Conservation (phyloP, 2,329 filamentous ascomycete species). For the Neofusicoccum kwambonambiense region DNA sequence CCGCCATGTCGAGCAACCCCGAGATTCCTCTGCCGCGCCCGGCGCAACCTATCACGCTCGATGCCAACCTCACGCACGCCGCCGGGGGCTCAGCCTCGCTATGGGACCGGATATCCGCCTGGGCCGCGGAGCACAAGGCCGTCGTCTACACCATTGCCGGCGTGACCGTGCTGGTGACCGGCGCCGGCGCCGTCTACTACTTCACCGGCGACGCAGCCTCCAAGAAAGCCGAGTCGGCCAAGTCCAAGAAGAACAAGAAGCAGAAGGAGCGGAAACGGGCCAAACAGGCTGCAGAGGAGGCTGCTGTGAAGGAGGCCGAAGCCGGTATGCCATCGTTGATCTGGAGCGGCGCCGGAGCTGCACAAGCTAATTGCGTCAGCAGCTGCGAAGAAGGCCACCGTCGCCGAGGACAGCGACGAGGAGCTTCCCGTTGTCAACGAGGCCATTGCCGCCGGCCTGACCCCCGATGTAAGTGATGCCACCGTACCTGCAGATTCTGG, state of each 20-base stretch:
- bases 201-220: conserved; percentile 60
- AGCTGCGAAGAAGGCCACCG: conserved; percentile 37
- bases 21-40: conserved; percentile 29
- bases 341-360: background rate
- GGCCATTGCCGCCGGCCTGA: conserved; percentile 42
- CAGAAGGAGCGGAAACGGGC: conserved; percentile 89
- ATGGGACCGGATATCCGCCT: conserved; percentile 86
- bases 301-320: conserved; percentile 43
- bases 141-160: conserved; percentile 95
- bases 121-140: conserved; percentile 94
- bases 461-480: conserved; percentile 38
- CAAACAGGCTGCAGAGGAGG: conserved; percentile 65
- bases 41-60: conserved; percentile 18
- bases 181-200: conserved; percentile 92
- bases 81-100: conserved; percentile 62
- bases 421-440: conserved; percentile 52
- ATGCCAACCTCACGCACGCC: conserved; percentile 35
- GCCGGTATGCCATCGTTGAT: conserved; percentile 20
- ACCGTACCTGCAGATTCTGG: background rate
- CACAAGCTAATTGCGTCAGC: conserved; percentile 17
- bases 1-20: conserved; percentile 42
- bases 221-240: conserved; percentile 32
- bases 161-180: conserved; percentile 86
- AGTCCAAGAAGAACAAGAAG: conserved; percentile 66
- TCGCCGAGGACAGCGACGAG: conserved; percentile 40